A percentile compares a stretch with the other conserved stretches of the same genome.
Evolutionary conservation across 164 flowering plant genomes (phyloP).

Genomic region (Macadamia tetraphylla): DNA sequence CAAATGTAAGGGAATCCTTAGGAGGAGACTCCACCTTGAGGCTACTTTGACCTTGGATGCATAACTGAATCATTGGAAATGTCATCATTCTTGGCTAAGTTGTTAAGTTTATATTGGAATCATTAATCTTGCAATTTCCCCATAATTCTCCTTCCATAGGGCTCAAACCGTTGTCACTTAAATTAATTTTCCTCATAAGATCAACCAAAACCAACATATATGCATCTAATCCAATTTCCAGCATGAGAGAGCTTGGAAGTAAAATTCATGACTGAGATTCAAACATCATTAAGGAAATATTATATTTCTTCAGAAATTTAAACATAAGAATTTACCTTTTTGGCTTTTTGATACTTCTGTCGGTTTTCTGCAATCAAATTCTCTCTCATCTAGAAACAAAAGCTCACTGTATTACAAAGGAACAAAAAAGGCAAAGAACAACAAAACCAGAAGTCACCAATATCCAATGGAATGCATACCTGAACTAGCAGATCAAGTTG

Average conservation of each 20-base stretch:
- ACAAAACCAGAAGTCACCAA: background rate
- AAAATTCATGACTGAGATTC: background rate
- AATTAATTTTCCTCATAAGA: background rate
- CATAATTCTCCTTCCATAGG: background rate
- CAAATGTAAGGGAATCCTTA: no score
- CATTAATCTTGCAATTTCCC: background rate
- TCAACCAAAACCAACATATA: background rate
- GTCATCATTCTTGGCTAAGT: background rate
- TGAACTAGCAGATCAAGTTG: slow-evolving; percentile 97
- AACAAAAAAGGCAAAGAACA: background rate
- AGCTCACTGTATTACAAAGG: background rate
- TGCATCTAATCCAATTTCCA: background rate
- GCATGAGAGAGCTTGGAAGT: background rate
- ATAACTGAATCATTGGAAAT: background rate
- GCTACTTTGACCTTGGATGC: no score
- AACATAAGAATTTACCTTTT: slow-evolving; percentile 55
- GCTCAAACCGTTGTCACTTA: background rate
- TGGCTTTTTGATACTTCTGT: slow-evolving; percentile 89
- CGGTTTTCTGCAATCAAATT: slow-evolving; percentile 94
- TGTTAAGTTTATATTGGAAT: background rate
- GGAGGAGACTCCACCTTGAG: no score
- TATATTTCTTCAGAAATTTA: background rate
- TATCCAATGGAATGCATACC: slow-evolving; percentile 26
- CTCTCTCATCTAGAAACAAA: slow-evolving; percentile 72
- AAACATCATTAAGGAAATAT: background rate